Conservation (phyloP, 257 asterid species). For the Perilla frutescens region DNA sequence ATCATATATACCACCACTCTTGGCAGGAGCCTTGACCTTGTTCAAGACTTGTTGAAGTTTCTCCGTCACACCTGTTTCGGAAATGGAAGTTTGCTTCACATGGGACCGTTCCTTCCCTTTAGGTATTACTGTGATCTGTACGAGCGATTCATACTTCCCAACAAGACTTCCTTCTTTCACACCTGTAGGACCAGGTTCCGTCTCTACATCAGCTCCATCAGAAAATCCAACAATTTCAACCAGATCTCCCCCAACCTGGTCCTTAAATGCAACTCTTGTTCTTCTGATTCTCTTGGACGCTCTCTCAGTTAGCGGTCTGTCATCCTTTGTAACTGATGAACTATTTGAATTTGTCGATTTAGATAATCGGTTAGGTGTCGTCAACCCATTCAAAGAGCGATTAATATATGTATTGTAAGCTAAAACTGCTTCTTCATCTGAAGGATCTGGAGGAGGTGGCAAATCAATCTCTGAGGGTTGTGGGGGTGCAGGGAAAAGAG, state of each 20-base stretch:
- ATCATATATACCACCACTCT: constrained; percentile 80
- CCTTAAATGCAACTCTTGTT: constrained; percentile 78
- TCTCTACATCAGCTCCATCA: constrained; percentile 95
- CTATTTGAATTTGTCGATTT: constrained; percentile 41
- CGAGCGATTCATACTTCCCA: constrained; percentile 94
- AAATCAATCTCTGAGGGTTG: constrained; percentile 65
- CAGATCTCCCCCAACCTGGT: constrained; percentile 89
- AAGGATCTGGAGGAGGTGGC: constrained; percentile 88
- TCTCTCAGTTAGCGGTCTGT: constrained; percentile 46
- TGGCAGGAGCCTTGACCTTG: constrained; percentile 78
- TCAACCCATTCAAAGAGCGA: constrained; percentile 63
- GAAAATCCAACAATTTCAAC: constrained; percentile 88
- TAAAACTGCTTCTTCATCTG: constrained; percentile 90
- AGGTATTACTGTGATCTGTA: constrained; percentile 82
- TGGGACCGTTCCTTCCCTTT: constrained; percentile 75
- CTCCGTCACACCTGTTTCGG: constrained; percentile 79
- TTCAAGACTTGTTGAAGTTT: constrained; percentile 84
- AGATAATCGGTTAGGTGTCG: constrained; percentile 46
- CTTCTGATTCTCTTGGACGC: constrained; percentile 77
- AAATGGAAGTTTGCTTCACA: constrained; percentile 47
- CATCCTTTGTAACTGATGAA: constrained; percentile 44
- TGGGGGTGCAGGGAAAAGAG: constrained; percentile 75
- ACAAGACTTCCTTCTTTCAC: constrained; percentile 99
- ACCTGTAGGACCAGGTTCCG: constrained; percentile 94
- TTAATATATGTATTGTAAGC: constrained; percentile 85